Evolutionary conservation across 2,329 filamentous ascomycete genomes (phyloP).

Genomic region (Penicillium aurantiogriseum): DNA sequence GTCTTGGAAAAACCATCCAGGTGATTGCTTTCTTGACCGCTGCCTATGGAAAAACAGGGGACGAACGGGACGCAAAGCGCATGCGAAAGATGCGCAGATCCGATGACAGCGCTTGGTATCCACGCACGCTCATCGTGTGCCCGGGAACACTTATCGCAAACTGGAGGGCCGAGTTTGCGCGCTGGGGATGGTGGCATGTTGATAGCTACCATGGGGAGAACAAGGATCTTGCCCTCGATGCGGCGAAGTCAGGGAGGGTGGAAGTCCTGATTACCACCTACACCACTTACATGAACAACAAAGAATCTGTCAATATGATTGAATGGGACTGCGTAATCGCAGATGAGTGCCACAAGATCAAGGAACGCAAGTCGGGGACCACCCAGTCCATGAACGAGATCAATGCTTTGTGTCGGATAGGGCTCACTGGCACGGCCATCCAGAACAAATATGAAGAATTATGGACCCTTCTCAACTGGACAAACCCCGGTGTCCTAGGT

Average conservation of each 20-base stretch:
- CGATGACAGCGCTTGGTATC: slow-evolving; percentile 68
- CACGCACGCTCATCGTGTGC: slow-evolving; percentile 78
- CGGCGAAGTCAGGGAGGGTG: slow-evolving; percentile 71
- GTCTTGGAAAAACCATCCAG: slow-evolving; percentile 93
- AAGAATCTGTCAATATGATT: slow-evolving; percentile 74
- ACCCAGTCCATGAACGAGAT: slow-evolving; percentile 86
- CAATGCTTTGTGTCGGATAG: slow-evolving; percentile 88
- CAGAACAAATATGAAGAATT: slow-evolving; percentile 98
- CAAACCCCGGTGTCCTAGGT: slow-evolving; percentile 73
- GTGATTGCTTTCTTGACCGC: slow-evolving; percentile 88
- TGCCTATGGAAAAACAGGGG: slow-evolving; percentile 91
- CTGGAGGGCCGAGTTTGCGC: slow-evolving; percentile 80
- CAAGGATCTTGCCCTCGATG: slow-evolving; percentile 68
- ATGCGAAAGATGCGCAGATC: slow-evolving; percentile 79
- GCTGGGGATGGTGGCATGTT: slow-evolving; percentile 95
- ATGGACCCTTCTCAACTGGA: slow-evolving; percentile 96
- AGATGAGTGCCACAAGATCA: slow-evolving; percentile 89
- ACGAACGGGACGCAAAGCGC: slow-evolving; percentile 77
- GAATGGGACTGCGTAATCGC: slow-evolving; percentile 93
- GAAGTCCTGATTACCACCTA: slow-evolving; percentile 97
- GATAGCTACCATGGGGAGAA: slow-evolving; percentile 75
- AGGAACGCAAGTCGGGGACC: slow-evolving; percentile 72
- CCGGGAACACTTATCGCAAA: slow-evolving; percentile 86
- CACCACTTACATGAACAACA: slow-evolving; percentile 76
- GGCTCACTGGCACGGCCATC: slow-evolving; percentile 91